Evolutionary conservation across 2,329 filamentous ascomycete species (phyloP).

Genomic region (Tolypocladium ovalisporum): DNA sequence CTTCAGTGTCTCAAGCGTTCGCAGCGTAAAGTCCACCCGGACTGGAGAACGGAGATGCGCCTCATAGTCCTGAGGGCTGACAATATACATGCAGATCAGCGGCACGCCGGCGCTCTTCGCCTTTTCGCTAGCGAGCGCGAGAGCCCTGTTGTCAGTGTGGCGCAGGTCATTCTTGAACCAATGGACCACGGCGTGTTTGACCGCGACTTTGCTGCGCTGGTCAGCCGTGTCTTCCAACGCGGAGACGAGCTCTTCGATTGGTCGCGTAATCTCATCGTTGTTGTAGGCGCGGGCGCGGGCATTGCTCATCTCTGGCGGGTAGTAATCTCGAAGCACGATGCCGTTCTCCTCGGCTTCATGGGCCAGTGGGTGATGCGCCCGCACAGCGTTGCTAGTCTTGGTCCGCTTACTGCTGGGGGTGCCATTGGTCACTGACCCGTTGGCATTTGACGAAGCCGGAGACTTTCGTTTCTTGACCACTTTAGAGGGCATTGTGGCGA

Average conservation of each 20-base stretch:
- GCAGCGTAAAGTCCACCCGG: constrained; percentile 71
- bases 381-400: constrained; percentile 22
- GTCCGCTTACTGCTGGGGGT: constrained; percentile 20
- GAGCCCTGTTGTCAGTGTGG: constrained; percentile 58
- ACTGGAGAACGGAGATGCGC: constrained; percentile 66
- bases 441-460: constrained; percentile 7
- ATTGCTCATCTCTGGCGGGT: constrained; percentile 79
- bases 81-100: constrained; percentile 64
- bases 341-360: constrained; percentile 40
- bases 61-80: constrained; percentile 75
- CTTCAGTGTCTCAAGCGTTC: constrained; percentile 56
- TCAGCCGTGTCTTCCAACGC: constrained; percentile 50
- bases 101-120: constrained; percentile 60
- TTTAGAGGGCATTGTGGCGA: constrained; percentile 16
- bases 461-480: constrained; percentile 20
- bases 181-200: constrained; percentile 60
- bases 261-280: constrained; percentile 55
- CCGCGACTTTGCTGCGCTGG: constrained; percentile 37
- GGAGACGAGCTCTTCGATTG: constrained; percentile 55
- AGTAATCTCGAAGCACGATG: constrained; percentile 64
- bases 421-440: constrained; percentile 13
- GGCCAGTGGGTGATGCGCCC: constrained; percentile 34
- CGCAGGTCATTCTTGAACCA: constrained; percentile 87
- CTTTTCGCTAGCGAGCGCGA: constrained; percentile 53
- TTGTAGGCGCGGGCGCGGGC: constrained; percentile 66